These are phyloP conservation scores for Pythium chondricola DNA, from an alignment of 352 stramenopile genomes.

Conservation along the genomic window DNA sequence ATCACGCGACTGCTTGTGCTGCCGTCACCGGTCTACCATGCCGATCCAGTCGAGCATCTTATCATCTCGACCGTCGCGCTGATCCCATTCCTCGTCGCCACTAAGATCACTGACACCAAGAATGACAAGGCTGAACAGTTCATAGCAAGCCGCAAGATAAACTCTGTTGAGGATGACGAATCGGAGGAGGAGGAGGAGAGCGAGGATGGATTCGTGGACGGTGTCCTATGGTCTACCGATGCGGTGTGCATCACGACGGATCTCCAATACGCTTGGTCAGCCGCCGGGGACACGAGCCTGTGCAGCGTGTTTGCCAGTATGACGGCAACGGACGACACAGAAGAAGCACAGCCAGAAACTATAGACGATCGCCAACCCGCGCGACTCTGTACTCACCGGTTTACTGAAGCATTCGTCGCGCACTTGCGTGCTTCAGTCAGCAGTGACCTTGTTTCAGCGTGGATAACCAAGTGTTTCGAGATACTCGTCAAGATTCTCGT, in stretches of 20 bases:
- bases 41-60: constrained; percentile 28
- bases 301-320: background rate
- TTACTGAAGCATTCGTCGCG: constrained; percentile 10
- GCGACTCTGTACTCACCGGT: background rate
- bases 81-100: constrained; percentile 22
- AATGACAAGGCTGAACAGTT: background rate
- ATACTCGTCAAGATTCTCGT: constrained; percentile 24
- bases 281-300: background rate
- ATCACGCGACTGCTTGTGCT: constrained; percentile 23
- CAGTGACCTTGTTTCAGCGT: background rate
- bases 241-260: background rate
- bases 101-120: background rate
- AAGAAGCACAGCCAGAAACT: background rate
- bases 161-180: too few species aligned
- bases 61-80: constrained; percentile 37
- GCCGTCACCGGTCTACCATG: constrained; percentile 27
- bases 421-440: constrained; percentile 2
- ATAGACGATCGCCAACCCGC: too few species aligned
- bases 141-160: background rate
- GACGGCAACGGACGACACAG: background rate
- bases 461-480: constrained; percentile 25
- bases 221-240: background rate
- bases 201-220: too few species aligned
- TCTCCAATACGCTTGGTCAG: background rate
- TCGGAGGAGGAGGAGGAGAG: background rate